Conservation (phyloP, 192 early-diverging fungal genomes). For the Geranomyces michiganensis region DNA sequence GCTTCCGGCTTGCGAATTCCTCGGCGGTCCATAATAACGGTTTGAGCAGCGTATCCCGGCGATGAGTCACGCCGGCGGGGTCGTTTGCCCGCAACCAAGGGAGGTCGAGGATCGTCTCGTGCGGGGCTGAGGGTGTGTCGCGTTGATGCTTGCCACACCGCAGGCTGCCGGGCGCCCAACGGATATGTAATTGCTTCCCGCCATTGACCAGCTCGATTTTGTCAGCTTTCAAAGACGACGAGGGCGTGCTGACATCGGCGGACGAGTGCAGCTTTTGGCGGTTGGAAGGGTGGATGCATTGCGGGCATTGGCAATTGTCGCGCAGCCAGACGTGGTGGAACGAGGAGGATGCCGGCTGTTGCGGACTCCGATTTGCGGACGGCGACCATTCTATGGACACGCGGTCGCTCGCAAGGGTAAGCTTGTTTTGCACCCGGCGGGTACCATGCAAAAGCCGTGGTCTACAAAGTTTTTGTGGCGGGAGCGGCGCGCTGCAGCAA, state of each 20-base stretch:
- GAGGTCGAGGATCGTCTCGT: slow-evolving; percentile 12
- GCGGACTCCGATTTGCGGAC: no score
- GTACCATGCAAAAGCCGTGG: no score
- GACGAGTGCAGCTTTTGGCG: slow-evolving; percentile 61
- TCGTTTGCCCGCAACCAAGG: slow-evolving; percentile 41
- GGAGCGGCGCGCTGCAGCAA: no score
- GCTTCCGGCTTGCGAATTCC: no score
- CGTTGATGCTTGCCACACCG: background rate
- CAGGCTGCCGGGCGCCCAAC: slow-evolving; percentile 24
- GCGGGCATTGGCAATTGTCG: slow-evolving; percentile 58
- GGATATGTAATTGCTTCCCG: slow-evolving; percentile 16
- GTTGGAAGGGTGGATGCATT: slow-evolving; percentile 43
- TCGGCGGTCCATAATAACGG: slow-evolving; percentile 38
- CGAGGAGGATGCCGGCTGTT: background rate
- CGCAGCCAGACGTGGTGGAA: slow-evolving; percentile 51
- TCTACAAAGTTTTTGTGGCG: no score
- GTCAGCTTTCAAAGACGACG: background rate
- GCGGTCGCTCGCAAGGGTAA: no score
- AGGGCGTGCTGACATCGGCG: slow-evolving; percentile 34
- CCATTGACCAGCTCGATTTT: background rate
- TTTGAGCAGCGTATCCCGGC: slow-evolving; percentile 11
- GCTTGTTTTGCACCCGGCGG: no score
- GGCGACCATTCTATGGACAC: no score
- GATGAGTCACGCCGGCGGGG: slow-evolving; percentile 4
- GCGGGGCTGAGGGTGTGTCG: background rate